Evolutionary conservation across 345 rosid genomes (phyloP), one percentile per base, ranked within the genome.

Genomic region (Corchorus olitorius): DNA sequence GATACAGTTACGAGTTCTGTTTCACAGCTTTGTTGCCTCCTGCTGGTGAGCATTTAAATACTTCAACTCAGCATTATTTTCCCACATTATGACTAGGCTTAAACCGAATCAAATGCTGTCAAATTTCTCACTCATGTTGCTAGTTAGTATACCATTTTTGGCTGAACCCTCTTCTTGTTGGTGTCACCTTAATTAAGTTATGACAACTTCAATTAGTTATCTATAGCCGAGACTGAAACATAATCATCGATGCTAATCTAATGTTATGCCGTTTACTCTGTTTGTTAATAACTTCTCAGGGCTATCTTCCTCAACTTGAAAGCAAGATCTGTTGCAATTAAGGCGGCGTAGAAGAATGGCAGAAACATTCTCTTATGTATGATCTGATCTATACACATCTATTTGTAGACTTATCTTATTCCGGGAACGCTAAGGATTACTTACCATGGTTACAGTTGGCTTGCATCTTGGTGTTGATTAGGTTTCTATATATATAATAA

Each of bases 221-320:
- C 7, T 0, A 13, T 14, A 20, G 8, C 67, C 27, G 27, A 0
- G 0, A 6, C 33, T 43, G 0, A 15, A 49, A 17, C 19, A 9
- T 45, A 10, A 11, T 41, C 54, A 15, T 53, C 48, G 35, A 35
- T 75, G 52, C 33, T 73, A 69, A 75, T 61, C 15, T 37, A 27
- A 6, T 35, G 4, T 3, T 39, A 3, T 39, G 43, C 43, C 8
- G 4, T 56, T n/a, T 9, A 19, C 12, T 74, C 59, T 76, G 68
- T 19, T 54, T 66, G 43, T 11, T 41, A 75, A 48, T 46, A 74
- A 48, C 46, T 80, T 55, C 86, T 55, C 86, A 94, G 98, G 98
- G 87, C 78, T 65, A 93, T 94, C 81, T 93, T 93, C 82, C 78
- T 93, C 78, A 94, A 91, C 70, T 84, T 94, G 86, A 91, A 91